Evolutionary conservation across 805 yeast species (phyloP).

Genomic region (Candida khao-thaluensis): DNA sequence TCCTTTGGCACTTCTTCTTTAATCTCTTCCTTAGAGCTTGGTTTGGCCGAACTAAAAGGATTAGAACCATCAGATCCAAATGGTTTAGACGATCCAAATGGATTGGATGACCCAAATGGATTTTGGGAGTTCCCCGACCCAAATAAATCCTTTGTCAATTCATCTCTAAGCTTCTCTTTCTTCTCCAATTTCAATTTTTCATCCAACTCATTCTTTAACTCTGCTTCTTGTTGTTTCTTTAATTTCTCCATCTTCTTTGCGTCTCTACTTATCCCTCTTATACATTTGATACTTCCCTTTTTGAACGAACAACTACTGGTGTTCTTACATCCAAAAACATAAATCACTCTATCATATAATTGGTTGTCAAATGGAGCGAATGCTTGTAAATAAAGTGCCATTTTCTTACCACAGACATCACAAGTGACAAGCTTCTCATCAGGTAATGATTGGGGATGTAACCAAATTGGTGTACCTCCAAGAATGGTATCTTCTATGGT

Average conservation of each 20-base stretch:
- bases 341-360: conserved; percentile 76
- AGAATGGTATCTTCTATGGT: conserved; percentile 68
- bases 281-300: conserved; percentile 68
- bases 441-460: conserved; percentile 60
- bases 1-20: conserved; percentile 4
- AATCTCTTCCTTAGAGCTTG: background rate
- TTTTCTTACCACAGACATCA: conserved; percentile 56
- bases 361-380: conserved; percentile 73
- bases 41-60: conserved; percentile 15
- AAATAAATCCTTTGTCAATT: conserved; percentile 43
- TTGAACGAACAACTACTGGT: conserved; percentile 57
- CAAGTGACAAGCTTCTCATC: conserved; percentile 55
- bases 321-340: conserved; percentile 74
- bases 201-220: conserved; percentile 33
- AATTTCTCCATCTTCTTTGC: conserved; percentile 44
- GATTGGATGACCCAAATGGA: conserved; percentile 33
- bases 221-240: conserved; percentile 32
- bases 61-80: conserved; percentile 17
- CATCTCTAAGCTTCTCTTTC: conserved; percentile 37
- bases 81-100: conserved; percentile 19
- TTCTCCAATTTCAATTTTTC: conserved; percentile 43
- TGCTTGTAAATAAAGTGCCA: conserved; percentile 76
- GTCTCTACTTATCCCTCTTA: conserved; percentile 73
- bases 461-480: conserved; percentile 74
- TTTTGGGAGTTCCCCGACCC: conserved; percentile 30